These are phyloP conservation scores for Martiniozyma asiatica DNA, from an alignment of 1,139 yeast genomes.

Conservation along the genomic window DNA sequence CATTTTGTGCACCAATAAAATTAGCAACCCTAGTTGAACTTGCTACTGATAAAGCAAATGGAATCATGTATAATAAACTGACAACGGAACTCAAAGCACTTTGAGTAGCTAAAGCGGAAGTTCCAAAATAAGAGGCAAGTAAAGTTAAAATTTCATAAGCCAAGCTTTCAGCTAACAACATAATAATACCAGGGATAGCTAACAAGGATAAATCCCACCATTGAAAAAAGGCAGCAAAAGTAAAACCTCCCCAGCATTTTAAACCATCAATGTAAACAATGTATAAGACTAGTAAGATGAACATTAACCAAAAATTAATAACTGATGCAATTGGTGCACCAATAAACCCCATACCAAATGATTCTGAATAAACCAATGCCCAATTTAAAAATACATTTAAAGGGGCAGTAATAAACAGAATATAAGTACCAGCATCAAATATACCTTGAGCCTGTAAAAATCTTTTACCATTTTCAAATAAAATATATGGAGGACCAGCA, in stretches of 20 bases:
- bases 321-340: slow-evolving; percentile 71
- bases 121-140: slow-evolving; percentile 71
- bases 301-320: slow-evolving; percentile 62
- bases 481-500: slow-evolving; percentile 79
- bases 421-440: slow-evolving; percentile 80
- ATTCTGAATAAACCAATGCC: slow-evolving; percentile 76
- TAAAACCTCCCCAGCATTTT: slow-evolving; percentile 64
- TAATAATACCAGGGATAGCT: slow-evolving; percentile 62
- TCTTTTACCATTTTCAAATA: slow-evolving; percentile 74
- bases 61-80: slow-evolving; percentile 71
- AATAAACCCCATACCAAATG: slow-evolving; percentile 52
- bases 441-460: slow-evolving; percentile 87
- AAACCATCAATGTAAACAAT: slow-evolving; percentile 48
- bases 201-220: slow-evolving; percentile 50
- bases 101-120: slow-evolving; percentile 77
- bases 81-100: slow-evolving; percentile 78
- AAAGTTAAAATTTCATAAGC: slow-evolving; percentile 65
- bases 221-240: slow-evolving; percentile 36
- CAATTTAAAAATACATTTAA: slow-evolving; percentile 60
- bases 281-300: slow-evolving; percentile 39
- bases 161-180: slow-evolving; percentile 64
- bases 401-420: slow-evolving; percentile 70
- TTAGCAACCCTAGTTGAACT: slow-evolving; percentile 81
- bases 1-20: slow-evolving; percentile 70
- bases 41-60: slow-evolving; percentile 83